A percentile compares a stretch with the other conserved stretches of the same genome.
phyloP scores from a whole-genome alignment of 2,329 filamentous ascomycete species.

The Sporothrix dimorphospora region DNA sequence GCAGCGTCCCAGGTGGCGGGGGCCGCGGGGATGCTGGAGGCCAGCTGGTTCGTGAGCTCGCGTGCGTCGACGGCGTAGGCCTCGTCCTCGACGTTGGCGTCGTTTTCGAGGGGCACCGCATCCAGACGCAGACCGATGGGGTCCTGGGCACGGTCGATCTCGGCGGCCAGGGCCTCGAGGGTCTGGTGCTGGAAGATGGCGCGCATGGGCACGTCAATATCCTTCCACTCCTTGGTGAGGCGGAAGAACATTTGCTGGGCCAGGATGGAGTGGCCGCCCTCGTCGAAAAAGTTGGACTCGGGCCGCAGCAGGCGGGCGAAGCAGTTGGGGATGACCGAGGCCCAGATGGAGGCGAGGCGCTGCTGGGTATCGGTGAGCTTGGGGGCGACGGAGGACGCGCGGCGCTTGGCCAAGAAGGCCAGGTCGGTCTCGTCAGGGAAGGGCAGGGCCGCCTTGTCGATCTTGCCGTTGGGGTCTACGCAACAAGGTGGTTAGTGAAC shows the following conservation, averaged over 20 bases:
- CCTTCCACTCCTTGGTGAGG: constrained; percentile 50
- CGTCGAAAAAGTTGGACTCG: constrained; percentile 72
- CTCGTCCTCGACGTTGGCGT: constrained; percentile 31
- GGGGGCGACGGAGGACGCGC: constrained; percentile 33
- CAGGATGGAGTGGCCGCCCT: constrained; percentile 79
- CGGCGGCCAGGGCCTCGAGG: constrained; percentile 50
- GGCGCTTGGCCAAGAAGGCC: constrained; percentile 34
- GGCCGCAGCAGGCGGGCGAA: constrained; percentile 58
- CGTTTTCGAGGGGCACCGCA: constrained; percentile 14
- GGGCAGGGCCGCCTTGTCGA: constrained; percentile 77
- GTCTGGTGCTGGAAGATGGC: constrained; percentile 68
- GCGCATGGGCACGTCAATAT: constrained; percentile 65
- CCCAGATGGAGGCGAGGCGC: constrained; percentile 72
- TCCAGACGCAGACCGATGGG: constrained; percentile 33
- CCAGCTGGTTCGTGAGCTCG: constrained; percentile 33
- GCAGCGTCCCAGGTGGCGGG: constrained; percentile 27
- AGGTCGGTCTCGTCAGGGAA: constrained; percentile 72
- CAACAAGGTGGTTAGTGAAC: not conserved
- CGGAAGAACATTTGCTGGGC: constrained; percentile 80
- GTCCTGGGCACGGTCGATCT: constrained; percentile 46
- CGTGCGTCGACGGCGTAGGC: constrained; percentile 31
- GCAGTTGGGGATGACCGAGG: constrained; percentile 66
- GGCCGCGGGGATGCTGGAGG: constrained; percentile 36
- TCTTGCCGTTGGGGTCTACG: constrained; percentile 80
- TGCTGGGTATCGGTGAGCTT: constrained; percentile 60